These are phyloP conservation scores for Pelargonium australe DNA, from an alignment of 441 rosid species.

Conservation along the genomic window DNA sequence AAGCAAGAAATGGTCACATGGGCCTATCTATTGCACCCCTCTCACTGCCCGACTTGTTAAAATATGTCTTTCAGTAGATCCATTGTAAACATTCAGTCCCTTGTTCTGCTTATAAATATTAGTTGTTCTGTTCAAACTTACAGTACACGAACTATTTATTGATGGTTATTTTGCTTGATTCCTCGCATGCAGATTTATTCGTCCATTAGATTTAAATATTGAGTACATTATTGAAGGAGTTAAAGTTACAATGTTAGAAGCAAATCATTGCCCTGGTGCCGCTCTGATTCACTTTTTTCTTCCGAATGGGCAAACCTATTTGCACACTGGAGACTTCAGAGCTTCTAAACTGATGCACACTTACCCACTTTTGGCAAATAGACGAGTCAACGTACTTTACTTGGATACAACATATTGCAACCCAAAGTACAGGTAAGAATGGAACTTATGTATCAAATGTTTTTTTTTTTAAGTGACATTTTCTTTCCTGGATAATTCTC, in stretches of 20 bases:
- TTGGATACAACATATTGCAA: conserved; percentile 82
- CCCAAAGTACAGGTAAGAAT: conserved; percentile 60
- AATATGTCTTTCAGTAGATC: conserved; percentile 51
- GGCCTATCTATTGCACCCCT: conserved; percentile 60
- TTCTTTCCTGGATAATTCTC: not conserved
- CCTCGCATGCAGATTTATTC: conserved; percentile 37
- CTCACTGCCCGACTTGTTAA: conserved; percentile 63
- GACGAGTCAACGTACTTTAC: conserved; percentile 51
- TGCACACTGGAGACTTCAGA: conserved; percentile 87
- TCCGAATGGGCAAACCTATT: conserved; percentile 46
- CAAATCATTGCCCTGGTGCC: conserved; percentile 85
- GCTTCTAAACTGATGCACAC: conserved; percentile 60
- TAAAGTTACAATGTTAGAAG: conserved; percentile 58
- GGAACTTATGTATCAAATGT: not conserved
- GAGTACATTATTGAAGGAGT: conserved; percentile 50
- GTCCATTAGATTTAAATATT: conserved; percentile 43
- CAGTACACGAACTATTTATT: not conserved
- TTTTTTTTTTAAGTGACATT: not conserved
- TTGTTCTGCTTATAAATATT: not conserved
- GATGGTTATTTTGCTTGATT: conserved; percentile 12
- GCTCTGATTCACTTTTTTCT: conserved; percentile 59
- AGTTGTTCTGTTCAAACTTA: not conserved
- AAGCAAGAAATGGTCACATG: conserved; percentile 61
- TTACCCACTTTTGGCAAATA: conserved; percentile 46
- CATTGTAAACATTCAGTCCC: conserved; percentile 34